These are phyloP conservation scores for Leccinum pellstonianum DNA, from an alignment of 768 basidiomycete species.

Conservation along the genomic window DNA sequence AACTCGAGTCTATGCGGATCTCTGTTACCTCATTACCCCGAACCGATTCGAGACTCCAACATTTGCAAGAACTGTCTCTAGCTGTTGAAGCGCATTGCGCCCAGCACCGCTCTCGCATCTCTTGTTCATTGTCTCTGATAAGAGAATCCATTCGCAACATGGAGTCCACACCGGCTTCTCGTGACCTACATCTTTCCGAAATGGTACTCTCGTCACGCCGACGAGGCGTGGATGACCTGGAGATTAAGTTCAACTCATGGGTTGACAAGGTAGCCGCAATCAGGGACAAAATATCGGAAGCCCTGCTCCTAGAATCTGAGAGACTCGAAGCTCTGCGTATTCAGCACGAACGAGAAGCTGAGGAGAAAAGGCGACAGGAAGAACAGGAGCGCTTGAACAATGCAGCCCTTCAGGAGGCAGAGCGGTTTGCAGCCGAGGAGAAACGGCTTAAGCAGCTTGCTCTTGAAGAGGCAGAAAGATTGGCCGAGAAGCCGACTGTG, in stretches of 20 bases:
- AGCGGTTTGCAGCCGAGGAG: slow-evolving; percentile 27
- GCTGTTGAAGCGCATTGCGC: slow-evolving; percentile 37
- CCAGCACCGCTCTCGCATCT: slow-evolving; percentile 37
- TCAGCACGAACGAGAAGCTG: slow-evolving; percentile 28
- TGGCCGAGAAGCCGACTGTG: slow-evolving; percentile 16
- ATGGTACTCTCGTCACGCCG: slow-evolving; percentile 48
- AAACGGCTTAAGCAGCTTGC: slow-evolving; percentile 31
- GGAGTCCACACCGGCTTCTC: slow-evolving; percentile 44
- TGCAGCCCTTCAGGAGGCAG: slow-evolving; percentile 36
- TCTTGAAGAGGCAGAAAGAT: slow-evolving; percentile 1
- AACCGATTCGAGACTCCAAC: slow-evolving; percentile 30
- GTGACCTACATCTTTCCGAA: slow-evolving; percentile 47
- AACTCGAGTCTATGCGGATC: slow-evolving; percentile 40
- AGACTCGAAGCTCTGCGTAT: slow-evolving; percentile 40
- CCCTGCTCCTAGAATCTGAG: slow-evolving; percentile 41
- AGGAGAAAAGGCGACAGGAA: slow-evolving; percentile 20
- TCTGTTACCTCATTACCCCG: slow-evolving; percentile 33
- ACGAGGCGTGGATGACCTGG: slow-evolving; percentile 50
- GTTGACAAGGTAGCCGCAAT: slow-evolving; percentile 35
- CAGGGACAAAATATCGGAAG: slow-evolving; percentile 39
- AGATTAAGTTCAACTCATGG: slow-evolving; percentile 49
- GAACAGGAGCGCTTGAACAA: slow-evolving; percentile 28
- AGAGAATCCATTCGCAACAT: slow-evolving; percentile 56
- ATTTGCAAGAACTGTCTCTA: slow-evolving; percentile 38
- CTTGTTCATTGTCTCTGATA: slow-evolving; percentile 50